These are phyloP conservation scores for Chaetoceros tenuissimus DNA, from an alignment of 108 stramenopile genomes.

Conservation along the genomic window DNA sequence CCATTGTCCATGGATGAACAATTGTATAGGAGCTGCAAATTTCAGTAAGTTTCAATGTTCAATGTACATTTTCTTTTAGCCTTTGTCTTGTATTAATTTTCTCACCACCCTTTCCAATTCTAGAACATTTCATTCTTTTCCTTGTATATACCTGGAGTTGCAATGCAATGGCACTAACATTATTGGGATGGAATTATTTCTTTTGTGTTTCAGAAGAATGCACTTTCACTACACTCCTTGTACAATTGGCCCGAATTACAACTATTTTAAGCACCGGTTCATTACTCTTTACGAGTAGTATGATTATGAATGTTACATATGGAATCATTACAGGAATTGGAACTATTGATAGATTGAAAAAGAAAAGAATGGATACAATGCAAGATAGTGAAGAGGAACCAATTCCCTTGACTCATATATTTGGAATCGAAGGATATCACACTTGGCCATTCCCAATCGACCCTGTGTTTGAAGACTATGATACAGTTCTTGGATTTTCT, in stretches of 20 bases:
- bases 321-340: slow-evolving; percentile 84
- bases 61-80: background rate
- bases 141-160: slow-evolving; percentile 79
- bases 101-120: slow-evolving; percentile 9
- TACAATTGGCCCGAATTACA: slow-evolving; percentile 71
- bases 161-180: slow-evolving; percentile 63
- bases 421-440: slow-evolving; percentile 74
- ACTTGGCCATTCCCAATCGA: slow-evolving; percentile 78
- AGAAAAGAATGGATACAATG: slow-evolving; percentile 82
- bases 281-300: slow-evolving; percentile 69
- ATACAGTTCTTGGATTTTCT: slow-evolving; percentile 72
- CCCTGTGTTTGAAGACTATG: slow-evolving; percentile 84
- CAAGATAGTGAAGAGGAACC: slow-evolving; percentile 70
- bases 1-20: slow-evolving; percentile 97
- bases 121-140: slow-evolving; percentile 88
- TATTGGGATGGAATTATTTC: slow-evolving; percentile 78
- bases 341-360: slow-evolving; percentile 86
- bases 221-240: slow-evolving; percentile 54
- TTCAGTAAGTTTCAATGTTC: slow-evolving; percentile 16
- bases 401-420: slow-evolving; percentile 71
- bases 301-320: slow-evolving; percentile 86
- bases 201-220: slow-evolving; percentile 57
- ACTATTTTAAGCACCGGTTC: slow-evolving; percentile 49
- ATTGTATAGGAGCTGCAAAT: slow-evolving; percentile 72
- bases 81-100: background rate